Evolutionary conservation across 371 early-diverging fungal species (phyloP), one percentile per base, ranked within the genome.

Genomic region (Actinomortierella ambigua): DNA sequence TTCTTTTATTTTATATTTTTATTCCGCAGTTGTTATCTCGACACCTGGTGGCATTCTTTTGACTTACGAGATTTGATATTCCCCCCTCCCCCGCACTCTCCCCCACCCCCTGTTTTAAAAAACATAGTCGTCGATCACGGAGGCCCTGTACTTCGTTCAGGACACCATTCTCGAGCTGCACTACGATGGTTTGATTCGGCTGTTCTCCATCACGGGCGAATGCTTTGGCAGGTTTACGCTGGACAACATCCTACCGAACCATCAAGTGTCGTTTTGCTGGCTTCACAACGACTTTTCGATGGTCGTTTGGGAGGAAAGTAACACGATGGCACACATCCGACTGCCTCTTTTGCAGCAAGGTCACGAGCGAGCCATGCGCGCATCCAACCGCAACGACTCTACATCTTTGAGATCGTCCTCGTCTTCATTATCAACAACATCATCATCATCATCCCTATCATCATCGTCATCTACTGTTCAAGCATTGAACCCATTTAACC

Each of bases 271-370:
- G 22, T 73, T 73, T 63, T 73, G 75, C 52, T 73, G 75, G 75
- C 58, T 73, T 49, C 75, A 73, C 44, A 73, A 73, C 42, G 75
- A 73, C 22, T 58, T 63, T 18, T 73, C 75, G 48, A 60, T 73
- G 67, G 75, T 73, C 2, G 75, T 73, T 22, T 73, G 75, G 75
- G 75, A 73, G 34, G 59, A 55, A 14, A 63, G 63, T 39, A 73
- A 73, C 53, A 73, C 67, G 1, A 73, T 73, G 75, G 75, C 75
- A n/a, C 75, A 73, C 28, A 67, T 73, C 40, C 75, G 75, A 1
- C 22, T 73, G 13, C 75, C 75, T 1, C 55, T 73, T 17, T 54
- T 73, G 15, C 59, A 67, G 40, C 43, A 39, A 11, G 34, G 34
- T 11, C 34, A 6, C 11, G 34, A 34, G 7, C 34, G 11, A 34